Percentiles rank a stretch among this genome's conserved stretches.
phyloP scores from a whole-genome alignment of 1,284 basidiomycete genomes.

The Sanghuangporus weigelae region DNA sequence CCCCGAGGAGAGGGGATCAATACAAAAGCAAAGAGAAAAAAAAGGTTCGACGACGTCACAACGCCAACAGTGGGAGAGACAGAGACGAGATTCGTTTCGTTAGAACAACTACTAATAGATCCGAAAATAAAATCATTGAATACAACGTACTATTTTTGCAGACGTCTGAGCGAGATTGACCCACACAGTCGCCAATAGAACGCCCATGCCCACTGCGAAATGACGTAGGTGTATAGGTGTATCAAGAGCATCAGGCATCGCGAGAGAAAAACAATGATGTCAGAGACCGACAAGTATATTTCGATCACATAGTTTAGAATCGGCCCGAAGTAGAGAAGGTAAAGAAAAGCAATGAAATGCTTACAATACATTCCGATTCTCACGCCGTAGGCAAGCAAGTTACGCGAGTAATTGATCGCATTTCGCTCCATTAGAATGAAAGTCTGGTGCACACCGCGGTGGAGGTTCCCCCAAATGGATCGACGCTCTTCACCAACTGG shows the following conservation, averaged over 20 bases:
- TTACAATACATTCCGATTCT: slow-evolving; percentile 53
- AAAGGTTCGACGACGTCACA: background rate
- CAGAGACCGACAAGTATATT: background rate
- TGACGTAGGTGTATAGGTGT: background rate
- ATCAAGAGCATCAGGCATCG: background rate
- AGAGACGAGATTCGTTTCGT: background rate
- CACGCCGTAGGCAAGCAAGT: slow-evolving; percentile 59
- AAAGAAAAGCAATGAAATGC: slow-evolving; percentile 19
- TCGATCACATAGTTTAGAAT: background rate
- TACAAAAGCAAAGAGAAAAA: background rate
- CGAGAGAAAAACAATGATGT: background rate
- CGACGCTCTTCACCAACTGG: background rate
- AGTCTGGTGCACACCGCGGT: slow-evolving; percentile 7
- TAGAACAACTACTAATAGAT: background rate
- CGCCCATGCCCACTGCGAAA: slow-evolving; percentile 38
- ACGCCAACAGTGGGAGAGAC: background rate
- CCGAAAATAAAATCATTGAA: background rate
- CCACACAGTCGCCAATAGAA: slow-evolving; percentile 58
- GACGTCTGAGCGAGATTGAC: slow-evolving; percentile 38
- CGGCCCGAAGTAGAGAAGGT: background rate
- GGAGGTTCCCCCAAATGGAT: background rate
- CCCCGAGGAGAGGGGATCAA: background rate
- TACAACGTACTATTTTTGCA: slow-evolving; percentile 27
- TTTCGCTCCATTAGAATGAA: slow-evolving; percentile 22
- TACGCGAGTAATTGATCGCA: slow-evolving; percentile 31